Base-by-base conservation (phyloP, 768 basidiomycete genomes). In the Lentinula lateritia region DNA sequence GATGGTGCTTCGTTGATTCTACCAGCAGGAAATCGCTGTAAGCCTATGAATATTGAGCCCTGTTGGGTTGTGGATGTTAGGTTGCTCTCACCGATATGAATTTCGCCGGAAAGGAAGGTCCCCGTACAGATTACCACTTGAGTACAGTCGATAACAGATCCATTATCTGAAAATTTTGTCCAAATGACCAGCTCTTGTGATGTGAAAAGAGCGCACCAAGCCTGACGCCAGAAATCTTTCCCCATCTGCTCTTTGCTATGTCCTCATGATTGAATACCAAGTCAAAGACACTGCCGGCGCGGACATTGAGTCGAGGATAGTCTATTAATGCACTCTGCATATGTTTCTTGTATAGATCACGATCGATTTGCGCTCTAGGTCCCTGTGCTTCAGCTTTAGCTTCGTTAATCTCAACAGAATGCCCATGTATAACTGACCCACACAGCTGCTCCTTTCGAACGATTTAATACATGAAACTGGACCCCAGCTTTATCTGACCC, bases 51-150 rank as follows among this genome's bases (percentile, higher is more conserved):
- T 15, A 36, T 12, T 56, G 42, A 23, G 34, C 45, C 50, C 60
- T 9, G 45, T 7, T 20, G n/a, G 18, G 5, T 13, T 55, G 34
- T 50, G 32, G 9, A 45, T 18, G 32, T 9, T 0, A 35, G 28
- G 42, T 36, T 36, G 6, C 28, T 55, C 71, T 32, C 66, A 86
- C 92, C 93, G 50, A 96, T 90, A 67, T 95, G 93, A 50, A 95
- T 93, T 74, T 95, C 92, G 10, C 92, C 94, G 2, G 89, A 89
- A 28, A 96, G 80, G 70, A 96, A 96, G 0, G 94, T 96, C 7
- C 94, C 94, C 0, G 93, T 95, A 66, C 92, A 93, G 13, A 96
- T 82, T 34, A 96, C 89, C 10, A 95, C 90, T 65, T 88, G 86
- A 3, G 88, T 85, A 67, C 92, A 95, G 16, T 76, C 75, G 34